Evolutionary conservation across 306 rosid species (phyloP).

Genomic region (Glycine soja): DNA sequence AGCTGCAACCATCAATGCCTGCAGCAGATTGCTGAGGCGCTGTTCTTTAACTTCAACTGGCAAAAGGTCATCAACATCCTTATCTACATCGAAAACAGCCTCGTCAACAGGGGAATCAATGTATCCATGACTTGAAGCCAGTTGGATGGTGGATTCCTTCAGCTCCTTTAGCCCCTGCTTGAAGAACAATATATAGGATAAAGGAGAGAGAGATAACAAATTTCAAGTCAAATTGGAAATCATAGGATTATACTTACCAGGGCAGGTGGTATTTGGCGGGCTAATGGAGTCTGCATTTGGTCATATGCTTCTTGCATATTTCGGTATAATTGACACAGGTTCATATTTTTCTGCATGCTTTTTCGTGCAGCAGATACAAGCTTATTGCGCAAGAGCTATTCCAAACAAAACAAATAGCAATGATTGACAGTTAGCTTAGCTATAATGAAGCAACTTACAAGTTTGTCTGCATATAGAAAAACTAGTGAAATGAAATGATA

Average conservation of each 20-base stretch:
- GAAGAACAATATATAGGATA: slow-evolving; percentile 25
- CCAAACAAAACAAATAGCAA: slow-evolving; percentile 41
- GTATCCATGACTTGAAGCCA: slow-evolving; percentile 71
- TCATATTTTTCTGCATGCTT: slow-evolving; percentile 66
- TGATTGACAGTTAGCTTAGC: slow-evolving; percentile 2
- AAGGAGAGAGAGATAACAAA: slow-evolving; percentile 20
- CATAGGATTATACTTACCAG: slow-evolving; percentile 55
- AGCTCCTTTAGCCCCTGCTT: slow-evolving; percentile 64
- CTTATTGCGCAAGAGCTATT: slow-evolving; percentile 78
- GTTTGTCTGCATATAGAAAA: not conserved
- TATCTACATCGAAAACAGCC: slow-evolving; percentile 71
- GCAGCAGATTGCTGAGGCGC: slow-evolving; percentile 88
- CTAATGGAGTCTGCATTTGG: slow-evolving; percentile 85
- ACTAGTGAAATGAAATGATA: slow-evolving; percentile 1
- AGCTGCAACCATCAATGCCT: slow-evolving; percentile 68
- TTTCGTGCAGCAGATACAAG: slow-evolving; percentile 71
- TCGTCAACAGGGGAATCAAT: slow-evolving; percentile 82
- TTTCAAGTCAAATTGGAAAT: slow-evolving; percentile 2
- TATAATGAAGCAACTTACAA: not conserved
- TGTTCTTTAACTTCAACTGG: slow-evolving; percentile 85
- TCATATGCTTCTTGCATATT: slow-evolving; percentile 78
- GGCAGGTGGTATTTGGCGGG: slow-evolving; percentile 69
- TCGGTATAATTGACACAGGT: slow-evolving; percentile 70
- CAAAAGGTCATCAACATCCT: slow-evolving; percentile 80
- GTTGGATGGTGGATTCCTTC: slow-evolving; percentile 68